Evolutionary conservation across 2,329 filamentous ascomycete species (phyloP), one percentile per base, ranked within the genome.

Genomic region (Pseudogymnoascus destructans): DNA sequence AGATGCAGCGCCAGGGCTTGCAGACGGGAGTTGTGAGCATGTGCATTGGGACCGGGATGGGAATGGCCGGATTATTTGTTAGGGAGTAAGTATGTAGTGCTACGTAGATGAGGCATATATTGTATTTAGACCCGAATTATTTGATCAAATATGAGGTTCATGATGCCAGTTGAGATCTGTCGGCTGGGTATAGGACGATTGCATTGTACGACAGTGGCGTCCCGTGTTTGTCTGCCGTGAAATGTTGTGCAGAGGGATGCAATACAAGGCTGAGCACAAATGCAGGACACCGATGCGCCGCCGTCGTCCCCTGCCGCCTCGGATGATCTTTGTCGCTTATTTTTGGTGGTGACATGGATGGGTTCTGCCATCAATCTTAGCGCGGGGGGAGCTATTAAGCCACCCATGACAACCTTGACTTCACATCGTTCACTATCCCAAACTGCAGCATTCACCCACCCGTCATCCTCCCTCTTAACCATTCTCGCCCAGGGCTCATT

Each of bases 1-100:
- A 86, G 75, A 68, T 87, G 81, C 74, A 81, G 72, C 72, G 87
- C 65, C 78, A 77, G 58, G 79, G 82, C 0, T 78, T 86, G 60
- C 78, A 92, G 71, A 75, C 95, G 54, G 90, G 91, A 64, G 88
- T 95, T 46, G 81, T 95, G 59, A 93, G 86, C 67, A 95, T 96
- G 88, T 96, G 91, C 70, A 81, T 90, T 60, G 86, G 86, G 13
- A 89, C 86, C 0, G 85, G 85, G n/a, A 88, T 88, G 84, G 85
- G 85, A 13, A 86, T 87, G 80, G 83, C 82, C 2, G 81, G 79
- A 23, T 69, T 85, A 70, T 84, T 86, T 71, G 80, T 85, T 56
- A 73, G 79, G 64, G 83, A 86, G 70, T 85, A 75, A 64, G 59
- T n/a, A 35, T 32, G 52, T 46, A 52, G 46, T 30, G 3, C 23